Evolutionary conservation across 768 basidiomycete genomes (phyloP), one percentile per base, ranked within the genome.

Genomic region (Lactarius sanguifluus): DNA sequence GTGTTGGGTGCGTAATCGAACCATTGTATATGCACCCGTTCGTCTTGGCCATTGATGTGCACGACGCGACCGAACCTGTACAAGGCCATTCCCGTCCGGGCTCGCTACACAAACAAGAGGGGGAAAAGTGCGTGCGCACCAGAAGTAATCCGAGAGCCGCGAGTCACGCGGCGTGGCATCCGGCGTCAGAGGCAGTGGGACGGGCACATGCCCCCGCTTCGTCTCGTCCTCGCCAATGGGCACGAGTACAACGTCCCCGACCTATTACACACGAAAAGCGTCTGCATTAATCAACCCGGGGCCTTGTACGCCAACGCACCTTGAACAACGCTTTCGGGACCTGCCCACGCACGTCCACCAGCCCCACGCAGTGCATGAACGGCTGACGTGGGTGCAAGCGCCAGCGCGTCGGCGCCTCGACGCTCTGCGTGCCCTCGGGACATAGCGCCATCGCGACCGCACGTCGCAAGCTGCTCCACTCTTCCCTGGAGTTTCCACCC

Each of bases 61-160:
- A 86, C 72, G 30, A 93, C 86, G 70, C 80, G 80, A 0, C 81
- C 90, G 74, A 92, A 91, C 90, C 90, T 92, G 69, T 18, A 55
- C 41, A 16, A 38, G 36, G 10, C 12, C 52, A 64, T 1, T 38
- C 36, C 15, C 28, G 15, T 36, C 5, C 10, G 7, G 15, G 23
- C 20, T 32, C 28, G 12, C 50, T 36, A 60, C 7, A 20, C 20
- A 18, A 5, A 18, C 15, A 40, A 28, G 2, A 28, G 10, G 13
- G 13, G 13, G 50, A 57, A 43, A 23, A 25, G 30, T 3, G 23
- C 12, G 61, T 38, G 12, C 70, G 50, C 73, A 89, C 90, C 90
- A 92, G 71, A 90, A 91, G 70, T 83, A 87, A 62, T 86, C 78
- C 0, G 81, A 79, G 3, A 90, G 75, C 3, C 76, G 80, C 20